Base-by-base conservation (phyloP, 768 basidiomycete genomes). In the Boletus speciosus region DNA sequence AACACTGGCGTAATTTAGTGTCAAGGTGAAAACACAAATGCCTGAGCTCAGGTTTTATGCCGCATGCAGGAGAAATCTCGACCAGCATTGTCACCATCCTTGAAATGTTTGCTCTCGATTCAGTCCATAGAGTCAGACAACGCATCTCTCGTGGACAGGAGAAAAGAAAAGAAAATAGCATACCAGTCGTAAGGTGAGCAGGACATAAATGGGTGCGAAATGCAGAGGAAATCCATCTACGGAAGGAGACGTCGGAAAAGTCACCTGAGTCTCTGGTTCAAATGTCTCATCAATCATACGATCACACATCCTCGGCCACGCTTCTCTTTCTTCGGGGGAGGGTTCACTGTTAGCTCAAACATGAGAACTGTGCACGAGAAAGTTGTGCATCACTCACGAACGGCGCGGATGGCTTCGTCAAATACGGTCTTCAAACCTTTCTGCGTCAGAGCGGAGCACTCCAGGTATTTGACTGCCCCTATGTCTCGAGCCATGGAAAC, bases 341-440 rank as follows among this genome's bases (percentile, higher is more conserved):
- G 90, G 71, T 92, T 87, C 72, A 93, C 90, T 93, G 61, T 7
- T 16, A 53, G 25, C 19, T 43, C 40, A 45, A 49, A 37, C 10
- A 48, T 61, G 36, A 63, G 51, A 45, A 39, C 50, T 31, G 36
- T 34, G 49, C 48, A 43, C 29, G 9, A 37, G 8, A 34, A 59
- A 41, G 29, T 42, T 35, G 40, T 40, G 6, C 12, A 49, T 36
- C 35, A 87, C 91, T 83, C 71, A 93, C 91, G 77, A 63, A 98
- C 96, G 52, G 93, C 93, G 51, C 97, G 85, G 65, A 99, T 98
- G 40, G 97, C 97, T 74, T 98, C 97, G 71, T 98, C 97, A 69
- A 99, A 99, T 41, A 99, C 97, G 54, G 89, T 95, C 83, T 99
- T 99, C 68, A 99, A 77, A 15, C 96, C 96, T 75, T 98, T 97